Conservation (phyloP, 768 basidiomycete species). For the Tricholoma sp. region DNA sequence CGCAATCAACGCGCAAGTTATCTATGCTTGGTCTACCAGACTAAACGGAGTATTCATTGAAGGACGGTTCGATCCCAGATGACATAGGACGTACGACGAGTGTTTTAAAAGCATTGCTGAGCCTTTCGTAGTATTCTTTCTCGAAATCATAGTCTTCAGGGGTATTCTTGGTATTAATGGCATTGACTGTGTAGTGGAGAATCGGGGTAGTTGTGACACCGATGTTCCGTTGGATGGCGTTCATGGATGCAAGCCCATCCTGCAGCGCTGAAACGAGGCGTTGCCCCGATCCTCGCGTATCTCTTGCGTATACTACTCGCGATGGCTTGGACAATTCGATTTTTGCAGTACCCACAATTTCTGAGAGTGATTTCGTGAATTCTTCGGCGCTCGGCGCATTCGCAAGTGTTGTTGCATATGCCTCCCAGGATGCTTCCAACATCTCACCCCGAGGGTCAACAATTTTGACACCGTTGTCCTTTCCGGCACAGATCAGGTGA, state of each 20-base stretch:
- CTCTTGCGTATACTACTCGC: constrained; percentile 84
- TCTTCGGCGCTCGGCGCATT: constrained; percentile 74
- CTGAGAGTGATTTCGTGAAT: constrained; percentile 61
- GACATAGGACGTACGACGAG: constrained; percentile 61
- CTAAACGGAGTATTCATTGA: constrained; percentile 28
- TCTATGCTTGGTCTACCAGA: constrained; percentile 50
- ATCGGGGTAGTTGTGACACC: constrained; percentile 92
- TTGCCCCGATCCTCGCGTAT: constrained; percentile 87
- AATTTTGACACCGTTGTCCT: constrained; percentile 99
- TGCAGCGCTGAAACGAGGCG: constrained; percentile 71
- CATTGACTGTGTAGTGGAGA: constrained; percentile 89
- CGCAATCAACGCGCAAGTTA: constrained; percentile 87
- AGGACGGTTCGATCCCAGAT: neutral
- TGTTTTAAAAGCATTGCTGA: constrained; percentile 77
- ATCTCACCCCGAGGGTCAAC: constrained; percentile 98
- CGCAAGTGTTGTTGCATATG: constrained; percentile 78
- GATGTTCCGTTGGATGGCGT: constrained; percentile 63
- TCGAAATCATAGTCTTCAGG: constrained; percentile 74
- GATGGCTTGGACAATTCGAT: constrained; percentile 80
- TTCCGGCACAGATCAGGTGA: constrained; percentile 5
- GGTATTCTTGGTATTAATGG: constrained; percentile 82
- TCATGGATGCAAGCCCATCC: constrained; percentile 76
- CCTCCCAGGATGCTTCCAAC: constrained; percentile 92
- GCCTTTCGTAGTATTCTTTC: constrained; percentile 80
- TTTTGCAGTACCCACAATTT: constrained; percentile 55